These are phyloP conservation scores for Neopestalotiopsis sp. DNA, from an alignment of 2,329 filamentous ascomycete genomes.

Conservation along the genomic window DNA sequence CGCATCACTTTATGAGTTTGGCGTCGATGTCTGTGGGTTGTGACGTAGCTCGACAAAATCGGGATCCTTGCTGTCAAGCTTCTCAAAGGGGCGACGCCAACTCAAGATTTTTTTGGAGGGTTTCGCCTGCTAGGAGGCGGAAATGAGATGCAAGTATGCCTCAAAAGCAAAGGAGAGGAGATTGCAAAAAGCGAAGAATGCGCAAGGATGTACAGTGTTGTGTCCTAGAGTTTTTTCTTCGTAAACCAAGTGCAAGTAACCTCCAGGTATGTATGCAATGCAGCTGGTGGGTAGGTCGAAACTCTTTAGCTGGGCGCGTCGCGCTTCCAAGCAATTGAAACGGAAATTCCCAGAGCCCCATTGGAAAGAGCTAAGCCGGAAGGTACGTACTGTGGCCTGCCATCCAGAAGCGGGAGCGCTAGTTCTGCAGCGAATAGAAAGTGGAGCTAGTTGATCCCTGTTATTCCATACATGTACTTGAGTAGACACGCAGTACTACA, in stretches of 20 bases:
- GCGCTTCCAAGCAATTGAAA: background rate
- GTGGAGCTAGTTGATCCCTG: background rate
- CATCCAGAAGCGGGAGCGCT: background rate
- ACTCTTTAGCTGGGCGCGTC: background rate
- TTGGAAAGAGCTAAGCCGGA: background rate
- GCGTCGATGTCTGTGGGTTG: background rate
- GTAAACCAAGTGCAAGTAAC: background rate
- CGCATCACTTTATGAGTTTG: conserved; percentile 4
- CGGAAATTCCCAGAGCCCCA: conserved; percentile 4
- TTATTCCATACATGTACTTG: background rate
- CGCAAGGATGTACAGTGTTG: background rate
- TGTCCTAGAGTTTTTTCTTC: background rate
- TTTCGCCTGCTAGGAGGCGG: background rate
- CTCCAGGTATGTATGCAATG: background rate
- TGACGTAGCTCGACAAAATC: conserved; percentile 15
- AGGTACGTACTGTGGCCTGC: background rate
- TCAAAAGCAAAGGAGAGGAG: background rate
- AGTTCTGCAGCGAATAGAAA: background rate
- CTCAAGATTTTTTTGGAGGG: background rate
- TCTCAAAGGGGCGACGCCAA: background rate
- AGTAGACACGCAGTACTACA: too few species aligned
- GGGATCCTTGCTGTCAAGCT: background rate
- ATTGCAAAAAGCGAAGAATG: background rate
- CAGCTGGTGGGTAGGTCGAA: conserved; percentile 3
- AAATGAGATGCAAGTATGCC: background rate